Percentiles rank a stretch among this genome's conserved stretches.
Evolutionary conservation across 768 basidiomycete genomes (phyloP).

Genomic region (Nevesoporus exiguus): DNA sequence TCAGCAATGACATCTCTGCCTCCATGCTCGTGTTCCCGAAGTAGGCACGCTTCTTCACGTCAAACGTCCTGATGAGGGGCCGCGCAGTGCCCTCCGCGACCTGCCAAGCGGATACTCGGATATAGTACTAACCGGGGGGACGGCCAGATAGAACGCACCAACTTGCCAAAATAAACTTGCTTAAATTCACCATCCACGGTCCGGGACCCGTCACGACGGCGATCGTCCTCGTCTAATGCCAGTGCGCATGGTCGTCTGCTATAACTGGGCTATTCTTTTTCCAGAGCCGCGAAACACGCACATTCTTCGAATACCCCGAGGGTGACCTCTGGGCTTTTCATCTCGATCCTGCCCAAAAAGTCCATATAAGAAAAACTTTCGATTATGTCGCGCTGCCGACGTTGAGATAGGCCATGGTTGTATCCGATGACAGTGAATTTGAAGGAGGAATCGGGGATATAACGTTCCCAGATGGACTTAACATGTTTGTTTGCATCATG

Average conservation of each 20-base stretch:
- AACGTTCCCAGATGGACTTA: constrained; percentile 52
- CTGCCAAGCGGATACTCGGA: constrained; percentile 31
- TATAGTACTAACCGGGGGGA: not conserved
- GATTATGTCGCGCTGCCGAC: constrained; percentile 62
- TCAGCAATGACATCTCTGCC: constrained; percentile 88
- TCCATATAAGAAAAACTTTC: constrained; percentile 85
- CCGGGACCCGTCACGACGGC: constrained; percentile 45
- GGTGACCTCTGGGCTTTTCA: constrained; percentile 73
- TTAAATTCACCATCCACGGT: constrained; percentile 67
- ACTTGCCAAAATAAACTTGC: constrained; percentile 79
- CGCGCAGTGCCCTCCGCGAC: constrained; percentile 66
- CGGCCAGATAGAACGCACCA: constrained; percentile 54
- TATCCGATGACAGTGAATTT: constrained; percentile 74
- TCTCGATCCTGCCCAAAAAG: constrained; percentile 74
- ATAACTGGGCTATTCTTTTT: not conserved
- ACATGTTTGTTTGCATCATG: constrained; percentile 52
- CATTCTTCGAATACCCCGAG: constrained; percentile 87
- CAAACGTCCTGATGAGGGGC: constrained; percentile 61
- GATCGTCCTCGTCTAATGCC: constrained; percentile 46
- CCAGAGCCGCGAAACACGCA: constrained; percentile 34
- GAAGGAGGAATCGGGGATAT: constrained; percentile 68
- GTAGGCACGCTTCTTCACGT: constrained; percentile 86
- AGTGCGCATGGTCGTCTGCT: not conserved
- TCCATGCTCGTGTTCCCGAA: constrained; percentile 99
- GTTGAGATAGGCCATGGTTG: constrained; percentile 69